phyloP scores from a whole-genome alignment of 805 yeast genomes.

The Wilhelminamyces savonicus region DNA sequence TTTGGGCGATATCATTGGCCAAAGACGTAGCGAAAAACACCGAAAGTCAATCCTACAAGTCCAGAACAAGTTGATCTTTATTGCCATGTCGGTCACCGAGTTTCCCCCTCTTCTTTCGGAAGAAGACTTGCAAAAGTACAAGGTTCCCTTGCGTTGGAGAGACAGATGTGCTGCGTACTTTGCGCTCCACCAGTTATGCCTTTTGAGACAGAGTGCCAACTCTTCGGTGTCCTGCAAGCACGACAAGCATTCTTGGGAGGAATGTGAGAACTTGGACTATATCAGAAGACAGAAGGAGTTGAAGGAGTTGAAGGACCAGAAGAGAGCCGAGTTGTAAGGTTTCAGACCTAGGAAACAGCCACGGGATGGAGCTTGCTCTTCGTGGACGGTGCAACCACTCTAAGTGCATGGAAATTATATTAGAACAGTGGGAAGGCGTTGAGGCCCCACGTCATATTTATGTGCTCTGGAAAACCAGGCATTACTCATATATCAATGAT shows the following conservation, averaged over 20 bases:
- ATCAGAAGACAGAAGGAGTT: slow-evolving; percentile 73
- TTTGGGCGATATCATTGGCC: no score
- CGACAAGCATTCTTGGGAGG: slow-evolving; percentile 79
- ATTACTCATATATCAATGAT: no score
- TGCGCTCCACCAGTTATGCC: slow-evolving; percentile 39
- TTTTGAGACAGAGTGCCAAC: slow-evolving; percentile 37
- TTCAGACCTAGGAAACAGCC: no score
- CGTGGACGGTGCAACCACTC: no score
- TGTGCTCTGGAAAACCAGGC: no score
- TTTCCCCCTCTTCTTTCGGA: slow-evolving; percentile 51
- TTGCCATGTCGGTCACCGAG: slow-evolving; percentile 33
- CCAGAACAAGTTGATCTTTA: no score
- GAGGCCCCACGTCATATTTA: no score
- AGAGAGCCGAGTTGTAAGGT: slow-evolving; percentile 16
- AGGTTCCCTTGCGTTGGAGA: slow-evolving; percentile 73
- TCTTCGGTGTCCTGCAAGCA: slow-evolving; percentile 54
- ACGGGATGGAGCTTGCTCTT: no score
- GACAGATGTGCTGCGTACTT: slow-evolving; percentile 71
- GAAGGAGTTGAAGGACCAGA: slow-evolving; percentile 44
- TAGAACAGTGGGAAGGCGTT: no score
- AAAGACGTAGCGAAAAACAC: no score
- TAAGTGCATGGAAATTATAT: no score
- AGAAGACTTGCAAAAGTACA: slow-evolving; percentile 76
- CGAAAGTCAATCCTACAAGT: no score
- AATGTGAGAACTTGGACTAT: slow-evolving; percentile 78